Evolutionary conservation across 2,329 filamentous ascomycete species (phyloP), one percentile per base, ranked within the genome.

Genomic region (Davidsoniella australis): DNA sequence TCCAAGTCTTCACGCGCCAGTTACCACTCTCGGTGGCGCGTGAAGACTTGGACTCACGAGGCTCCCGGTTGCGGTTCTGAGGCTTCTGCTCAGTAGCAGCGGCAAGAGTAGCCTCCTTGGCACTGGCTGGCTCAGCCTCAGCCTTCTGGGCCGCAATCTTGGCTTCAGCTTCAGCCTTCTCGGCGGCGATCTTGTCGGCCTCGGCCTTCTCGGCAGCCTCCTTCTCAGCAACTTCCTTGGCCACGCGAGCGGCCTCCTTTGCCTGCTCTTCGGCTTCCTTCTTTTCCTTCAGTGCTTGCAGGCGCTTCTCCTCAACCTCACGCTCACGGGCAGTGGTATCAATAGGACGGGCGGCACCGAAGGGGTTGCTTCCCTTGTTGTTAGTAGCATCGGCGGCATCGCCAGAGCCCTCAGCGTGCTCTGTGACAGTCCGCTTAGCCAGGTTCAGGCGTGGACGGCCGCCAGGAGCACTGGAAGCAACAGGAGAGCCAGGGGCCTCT

Each of bases 331-430:
- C 76, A 42, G 85, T 84, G 43, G 89, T 96, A 66, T 98, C 88
- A 58, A 96, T 94, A 49, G 91, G 91, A 54, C 83, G 80, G 50
- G 91, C 91, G 54, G 84, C 88, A 59, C 91, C 91, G 62, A 98
- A 98, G 39, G 87, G 87, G 64, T 82, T 96, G 23, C 87, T 75
- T 70, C 95, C 96, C 40, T 84, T 70, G 59, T 91, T 82, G 26
- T 67, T 61, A 16, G 68, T 58, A 8, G 66, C 59, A 54, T 75
- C 74, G 3, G 69, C 61, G 3, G 70, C 73, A 3, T 73, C 67
- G 29, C 66, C 56, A 10, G 66, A 33, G 8, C 2, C 8, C 54
- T 75, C 74, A 3, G 69, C 60, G 3, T 69, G 72, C 58, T 94
- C 88, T 0, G 88, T 81, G 10, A 95, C 85, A 3, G 88, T 95